Percentiles rank a stretch among this genome's conserved stretches.
phyloP scores from a whole-genome alignment of 1,139 yeast genomes.

The Debaryomyces sp. region DNA sequence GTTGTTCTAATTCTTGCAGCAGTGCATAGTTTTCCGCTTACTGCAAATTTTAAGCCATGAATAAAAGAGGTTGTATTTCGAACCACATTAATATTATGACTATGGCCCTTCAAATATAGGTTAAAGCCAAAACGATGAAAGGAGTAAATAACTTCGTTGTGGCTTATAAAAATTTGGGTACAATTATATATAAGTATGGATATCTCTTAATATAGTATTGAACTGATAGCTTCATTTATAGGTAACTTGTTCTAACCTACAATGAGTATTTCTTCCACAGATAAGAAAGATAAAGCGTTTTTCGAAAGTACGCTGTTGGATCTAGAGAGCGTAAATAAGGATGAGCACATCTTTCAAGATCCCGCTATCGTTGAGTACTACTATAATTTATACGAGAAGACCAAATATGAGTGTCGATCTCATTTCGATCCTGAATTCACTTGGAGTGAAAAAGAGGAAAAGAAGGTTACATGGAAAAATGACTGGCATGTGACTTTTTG shows the following conservation, averaged over 20 bases:
- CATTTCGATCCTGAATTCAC: slow-evolving; percentile 21
- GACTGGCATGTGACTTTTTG: slow-evolving; percentile 31
- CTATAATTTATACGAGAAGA: slow-evolving; percentile 20
- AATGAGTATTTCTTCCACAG: background rate
- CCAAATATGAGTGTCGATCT: slow-evolving; percentile 23
- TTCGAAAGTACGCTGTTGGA: background rate
- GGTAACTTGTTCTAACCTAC: background rate
- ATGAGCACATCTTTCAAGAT: slow-evolving; percentile 22
- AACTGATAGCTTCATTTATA: too few species aligned
- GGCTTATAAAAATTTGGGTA: too few species aligned
- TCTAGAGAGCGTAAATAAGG: background rate
- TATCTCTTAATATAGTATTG: too few species aligned
- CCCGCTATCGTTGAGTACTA: slow-evolving; percentile 22
- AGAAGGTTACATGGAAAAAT: slow-evolving; percentile 22
- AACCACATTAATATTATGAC: too few species aligned
- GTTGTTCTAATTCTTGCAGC: too few species aligned
- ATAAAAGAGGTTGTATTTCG: too few species aligned
- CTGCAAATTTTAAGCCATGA: too few species aligned
- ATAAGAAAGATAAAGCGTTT: background rate
- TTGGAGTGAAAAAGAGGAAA: slow-evolving; percentile 27
- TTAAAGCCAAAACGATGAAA: too few species aligned
- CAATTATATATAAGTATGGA: too few species aligned
- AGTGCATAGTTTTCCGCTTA: too few species aligned
- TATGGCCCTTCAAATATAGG: too few species aligned
- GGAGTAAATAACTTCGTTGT: too few species aligned